Conservation (phyloP, 2,329 filamentous ascomycete genomes). For the Trematosphaeria pertusa region DNA sequence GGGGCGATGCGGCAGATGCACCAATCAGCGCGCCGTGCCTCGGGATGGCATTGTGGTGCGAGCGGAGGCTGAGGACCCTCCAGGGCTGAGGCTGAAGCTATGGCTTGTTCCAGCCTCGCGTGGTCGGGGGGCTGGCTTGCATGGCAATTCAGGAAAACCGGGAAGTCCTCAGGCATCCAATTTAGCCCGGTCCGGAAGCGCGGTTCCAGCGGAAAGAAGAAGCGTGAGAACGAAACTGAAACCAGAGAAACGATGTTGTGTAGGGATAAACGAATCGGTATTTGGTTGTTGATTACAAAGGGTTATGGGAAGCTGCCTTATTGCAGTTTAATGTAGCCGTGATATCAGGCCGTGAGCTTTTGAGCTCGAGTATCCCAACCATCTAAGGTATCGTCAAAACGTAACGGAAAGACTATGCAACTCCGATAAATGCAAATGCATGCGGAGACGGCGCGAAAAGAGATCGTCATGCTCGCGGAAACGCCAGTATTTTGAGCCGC, state of each 20-base stretch:
- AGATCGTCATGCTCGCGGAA: conserved; percentile 13
- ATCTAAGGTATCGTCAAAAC: conserved; percentile 19
- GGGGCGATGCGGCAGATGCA: too few relatives aligned
- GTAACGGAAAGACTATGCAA: conserved; percentile 16
- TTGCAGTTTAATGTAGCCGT: conserved; percentile 8
- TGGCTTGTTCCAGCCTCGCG: neutral
- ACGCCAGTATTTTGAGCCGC: conserved; percentile 16
- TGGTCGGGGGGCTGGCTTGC: neutral
- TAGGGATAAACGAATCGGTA: conserved; percentile 4
- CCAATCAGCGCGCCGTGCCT: too few relatives aligned
- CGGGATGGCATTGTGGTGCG: too few relatives aligned
- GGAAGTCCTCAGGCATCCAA: neutral
- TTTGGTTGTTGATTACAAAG: conserved; percentile 13
- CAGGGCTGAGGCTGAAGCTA: too few relatives aligned
- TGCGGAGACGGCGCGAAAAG: conserved; percentile 11
- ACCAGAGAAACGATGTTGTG: neutral
- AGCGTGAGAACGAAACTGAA: neutral
- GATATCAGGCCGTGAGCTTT: conserved; percentile 1
- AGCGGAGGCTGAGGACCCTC: too few relatives aligned
- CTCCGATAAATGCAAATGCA: conserved; percentile 19
- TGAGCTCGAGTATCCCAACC: conserved; percentile 1
- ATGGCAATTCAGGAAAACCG: neutral
- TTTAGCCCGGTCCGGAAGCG: neutral
- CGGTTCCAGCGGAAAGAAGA: neutral
- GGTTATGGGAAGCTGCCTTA: conserved; percentile 3